Conservation (phyloP, 768 basidiomycete genomes). For the Boletus vermiculosoides region DNA sequence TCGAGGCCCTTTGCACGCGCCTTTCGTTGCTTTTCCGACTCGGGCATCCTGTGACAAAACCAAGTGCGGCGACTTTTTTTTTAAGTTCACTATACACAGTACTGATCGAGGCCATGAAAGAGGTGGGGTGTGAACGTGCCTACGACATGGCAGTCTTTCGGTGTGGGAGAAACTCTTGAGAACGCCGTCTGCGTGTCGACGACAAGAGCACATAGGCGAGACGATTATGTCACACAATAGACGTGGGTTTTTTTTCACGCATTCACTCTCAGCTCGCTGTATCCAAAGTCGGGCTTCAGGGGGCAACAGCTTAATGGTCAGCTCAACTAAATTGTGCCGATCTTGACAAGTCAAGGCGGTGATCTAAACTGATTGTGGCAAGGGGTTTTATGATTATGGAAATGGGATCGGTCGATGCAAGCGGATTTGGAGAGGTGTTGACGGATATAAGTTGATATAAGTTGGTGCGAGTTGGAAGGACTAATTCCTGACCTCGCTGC, state of each 20-base stretch:
- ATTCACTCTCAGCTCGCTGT: background rate
- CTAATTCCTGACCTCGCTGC: conserved; percentile 11
- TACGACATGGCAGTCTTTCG: conserved; percentile 16
- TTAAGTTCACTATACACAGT: conserved; percentile 25
- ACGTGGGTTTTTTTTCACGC: conserved; percentile 1
- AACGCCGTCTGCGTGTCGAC: conserved; percentile 30
- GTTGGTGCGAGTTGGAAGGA: background rate
- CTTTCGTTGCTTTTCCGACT: background rate
- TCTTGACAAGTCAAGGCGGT: conserved; percentile 3
- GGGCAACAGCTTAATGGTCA: background rate
- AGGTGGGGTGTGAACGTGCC: conserved; percentile 34
- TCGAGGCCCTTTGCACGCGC: conserved; percentile 5
- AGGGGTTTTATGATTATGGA: conserved; percentile 4
- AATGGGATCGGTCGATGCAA: conserved; percentile 16
- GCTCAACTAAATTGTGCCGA: conserved; percentile 13
- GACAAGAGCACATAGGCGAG: conserved; percentile 17
- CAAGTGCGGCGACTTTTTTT: conserved; percentile 10
- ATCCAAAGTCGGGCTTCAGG: background rate
- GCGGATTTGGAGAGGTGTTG: conserved; percentile 20
- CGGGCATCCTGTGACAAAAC: background rate
- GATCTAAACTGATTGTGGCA: conserved; percentile 11
- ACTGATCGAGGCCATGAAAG: conserved; percentile 23
- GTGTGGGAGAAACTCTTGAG: conserved; percentile 29
- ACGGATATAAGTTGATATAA: conserved; percentile 21
- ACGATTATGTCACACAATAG: conserved; percentile 26